phyloP scores from a whole-genome alignment of 441 rosid species.

The Erysimum pusillum region DNA sequence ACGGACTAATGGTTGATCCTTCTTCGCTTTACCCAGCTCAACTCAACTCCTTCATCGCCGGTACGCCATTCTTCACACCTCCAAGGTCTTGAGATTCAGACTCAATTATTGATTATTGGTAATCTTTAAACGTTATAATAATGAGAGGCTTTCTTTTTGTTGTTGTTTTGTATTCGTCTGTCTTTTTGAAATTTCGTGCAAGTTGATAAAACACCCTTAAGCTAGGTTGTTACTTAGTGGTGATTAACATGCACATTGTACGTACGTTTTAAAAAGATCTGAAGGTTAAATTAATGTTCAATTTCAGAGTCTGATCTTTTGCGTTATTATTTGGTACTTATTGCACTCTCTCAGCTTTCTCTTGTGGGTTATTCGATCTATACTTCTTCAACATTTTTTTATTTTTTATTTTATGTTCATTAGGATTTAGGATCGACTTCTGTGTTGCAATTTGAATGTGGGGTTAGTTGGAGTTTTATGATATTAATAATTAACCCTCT shows the following conservation, averaged over 20 bases:
- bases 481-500: background rate
- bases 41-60: conserved; percentile 81
- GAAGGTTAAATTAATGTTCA: conserved; percentile 19
- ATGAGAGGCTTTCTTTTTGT: conserved; percentile 29
- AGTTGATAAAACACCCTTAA: conserved; percentile 26
- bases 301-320: conserved; percentile 8
- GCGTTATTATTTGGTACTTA: conserved; percentile 22
- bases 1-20: conserved; percentile 33
- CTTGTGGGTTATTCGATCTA: conserved; percentile 16
- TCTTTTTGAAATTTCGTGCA: conserved; percentile 30
- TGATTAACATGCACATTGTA: conserved; percentile 45
- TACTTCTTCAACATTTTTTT: background rate
- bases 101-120: conserved; percentile 21
- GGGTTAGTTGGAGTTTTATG: background rate
- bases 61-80: conserved; percentile 87
- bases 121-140: conserved; percentile 34
- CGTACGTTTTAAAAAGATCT: conserved; percentile 26
- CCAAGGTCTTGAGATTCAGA: conserved; percentile 66
- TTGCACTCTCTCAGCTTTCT: conserved; percentile 21
- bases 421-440: conserved; percentile 21
- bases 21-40: conserved; percentile 71
- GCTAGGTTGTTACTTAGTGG: conserved; percentile 38
- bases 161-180: conserved; percentile 31
- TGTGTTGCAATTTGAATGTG: conserved; percentile 8
- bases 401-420: conserved; percentile 26